These are phyloP conservation scores for Leccinum subrobustum DNA, from an alignment of 1,284 basidiomycete genomes.

Conservation along the genomic window DNA sequence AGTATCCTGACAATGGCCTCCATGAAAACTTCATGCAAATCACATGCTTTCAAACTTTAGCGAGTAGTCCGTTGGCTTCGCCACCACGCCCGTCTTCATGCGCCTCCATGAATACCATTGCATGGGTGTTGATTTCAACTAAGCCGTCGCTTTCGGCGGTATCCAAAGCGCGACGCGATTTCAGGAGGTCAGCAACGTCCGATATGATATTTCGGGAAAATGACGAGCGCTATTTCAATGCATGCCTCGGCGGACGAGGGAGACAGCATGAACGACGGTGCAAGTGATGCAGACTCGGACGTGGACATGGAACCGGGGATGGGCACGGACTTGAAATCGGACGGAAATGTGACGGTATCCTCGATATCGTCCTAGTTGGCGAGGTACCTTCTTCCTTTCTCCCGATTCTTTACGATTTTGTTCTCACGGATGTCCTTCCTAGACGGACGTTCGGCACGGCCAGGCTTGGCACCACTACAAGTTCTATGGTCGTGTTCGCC, in stretches of 20 bases:
- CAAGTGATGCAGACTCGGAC: slow-evolving; percentile 12
- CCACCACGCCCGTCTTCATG: slow-evolving; percentile 52
- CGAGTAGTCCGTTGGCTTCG: slow-evolving; percentile 37
- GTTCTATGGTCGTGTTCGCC: slow-evolving; percentile 63
- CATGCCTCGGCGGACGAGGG: slow-evolving; percentile 7
- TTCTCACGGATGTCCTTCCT: slow-evolving; percentile 6
- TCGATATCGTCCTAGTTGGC: slow-evolving; percentile 60
- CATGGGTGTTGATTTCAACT: slow-evolving; percentile 38
- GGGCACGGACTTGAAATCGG: slow-evolving; percentile 27
- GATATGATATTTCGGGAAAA: slow-evolving; percentile 33
- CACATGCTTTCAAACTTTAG: slow-evolving; percentile 36
- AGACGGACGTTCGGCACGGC: slow-evolving; percentile 56
- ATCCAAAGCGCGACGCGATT: slow-evolving; percentile 45
- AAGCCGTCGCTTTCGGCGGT: slow-evolving; percentile 41
- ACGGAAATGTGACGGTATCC: slow-evolving; percentile 47
- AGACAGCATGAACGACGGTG: slow-evolving; percentile 1
- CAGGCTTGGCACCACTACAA: slow-evolving; percentile 59
- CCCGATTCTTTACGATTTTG: not conserved
- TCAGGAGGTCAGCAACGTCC: slow-evolving; percentile 28
- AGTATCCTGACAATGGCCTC: slow-evolving; percentile 36
- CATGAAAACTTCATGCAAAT: slow-evolving; percentile 36
- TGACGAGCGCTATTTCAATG: slow-evolving; percentile 18
- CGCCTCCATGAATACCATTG: slow-evolving; percentile 55
- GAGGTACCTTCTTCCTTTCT: slow-evolving; percentile 33
- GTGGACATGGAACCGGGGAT: slow-evolving; percentile 19